phyloP scores from a whole-genome alignment of 805 yeast species.

The Tetrapisispora taiwanensis region DNA sequence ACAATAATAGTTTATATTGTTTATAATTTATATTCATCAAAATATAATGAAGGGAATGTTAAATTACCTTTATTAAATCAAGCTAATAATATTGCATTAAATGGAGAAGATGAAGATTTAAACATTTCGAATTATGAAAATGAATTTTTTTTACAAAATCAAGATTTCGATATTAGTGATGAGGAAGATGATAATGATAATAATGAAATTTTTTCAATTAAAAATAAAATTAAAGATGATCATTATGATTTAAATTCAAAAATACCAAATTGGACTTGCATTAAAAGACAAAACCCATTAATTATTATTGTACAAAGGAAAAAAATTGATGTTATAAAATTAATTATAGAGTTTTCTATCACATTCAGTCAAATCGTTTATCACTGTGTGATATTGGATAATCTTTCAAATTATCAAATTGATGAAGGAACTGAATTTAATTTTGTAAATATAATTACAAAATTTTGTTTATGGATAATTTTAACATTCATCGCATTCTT shows the following conservation, averaged over 20 bases:
- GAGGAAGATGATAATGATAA: background rate
- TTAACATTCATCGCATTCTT: conserved; percentile 23
- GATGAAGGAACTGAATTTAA: background rate
- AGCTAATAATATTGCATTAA: background rate
- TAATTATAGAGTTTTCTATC: conserved; percentile 39
- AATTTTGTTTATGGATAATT: conserved; percentile 24
- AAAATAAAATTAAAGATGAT: background rate
- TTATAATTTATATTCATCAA: background rate
- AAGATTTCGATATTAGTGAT: background rate
- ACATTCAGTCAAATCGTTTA: conserved; percentile 34
- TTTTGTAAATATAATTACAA: conserved; percentile 9
- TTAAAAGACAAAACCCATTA: background rate
- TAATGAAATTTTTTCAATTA: background rate
- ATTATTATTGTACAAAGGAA: conserved; percentile 38
- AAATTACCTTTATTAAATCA: background rate
- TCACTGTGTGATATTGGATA: conserved; percentile 11
- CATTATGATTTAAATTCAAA: background rate
- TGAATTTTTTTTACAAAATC: background rate
- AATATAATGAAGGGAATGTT: background rate
- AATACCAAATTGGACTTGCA: background rate
- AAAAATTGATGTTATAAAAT: conserved; percentile 41
- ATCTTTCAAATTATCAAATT: background rate
- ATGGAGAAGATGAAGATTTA: background rate
- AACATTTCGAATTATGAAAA: background rate
- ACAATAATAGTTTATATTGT: background rate